A percentile compares a stretch with the other conserved stretches of the same genome.
Conservation (phyloP, 441 rosid species). For the Biscutella auriculata region DNA sequence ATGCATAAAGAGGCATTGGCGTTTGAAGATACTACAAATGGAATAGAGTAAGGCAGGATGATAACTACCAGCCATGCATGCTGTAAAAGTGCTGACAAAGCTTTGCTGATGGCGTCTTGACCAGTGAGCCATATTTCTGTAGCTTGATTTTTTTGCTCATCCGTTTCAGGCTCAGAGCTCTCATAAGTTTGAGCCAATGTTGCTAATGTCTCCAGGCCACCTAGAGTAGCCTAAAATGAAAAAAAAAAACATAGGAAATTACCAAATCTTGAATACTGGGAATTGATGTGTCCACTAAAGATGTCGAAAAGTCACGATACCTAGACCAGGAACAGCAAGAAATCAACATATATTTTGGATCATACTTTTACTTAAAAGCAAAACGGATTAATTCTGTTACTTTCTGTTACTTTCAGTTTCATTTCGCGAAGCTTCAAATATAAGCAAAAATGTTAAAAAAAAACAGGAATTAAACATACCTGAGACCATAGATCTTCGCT, state of each 20-base stretch:
- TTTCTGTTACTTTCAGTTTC: neutral
- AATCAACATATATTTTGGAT: neutral
- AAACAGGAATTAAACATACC: constrained; percentile 29
- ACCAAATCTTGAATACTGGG: too few relatives aligned
- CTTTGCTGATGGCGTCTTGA: constrained; percentile 48
- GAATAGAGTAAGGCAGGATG: constrained; percentile 28
- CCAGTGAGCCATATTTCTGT: constrained; percentile 40
- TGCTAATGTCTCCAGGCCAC: constrained; percentile 63
- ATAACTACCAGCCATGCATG: constrained; percentile 56
- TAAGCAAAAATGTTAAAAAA: neutral
- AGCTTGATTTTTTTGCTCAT: constrained; percentile 30
- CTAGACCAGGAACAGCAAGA: constrained; percentile 1
- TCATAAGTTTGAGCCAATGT: constrained; percentile 68
- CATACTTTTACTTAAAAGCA: neutral
- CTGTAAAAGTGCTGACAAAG: constrained; percentile 61
- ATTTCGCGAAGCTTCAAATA: neutral
- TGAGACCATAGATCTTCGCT: constrained; percentile 54
- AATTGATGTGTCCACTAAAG: neutral
- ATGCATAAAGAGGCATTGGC: neutral
- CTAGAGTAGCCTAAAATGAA: constrained; percentile 47
- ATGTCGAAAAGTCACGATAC: neutral
- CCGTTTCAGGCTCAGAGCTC: constrained; percentile 40
- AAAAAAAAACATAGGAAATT: too few relatives aligned
- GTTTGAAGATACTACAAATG: neutral
- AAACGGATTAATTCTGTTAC: neutral